Base-by-base conservation (phyloP, 148 eudicot species). In the Hydrangea macrophylla region DNA sequence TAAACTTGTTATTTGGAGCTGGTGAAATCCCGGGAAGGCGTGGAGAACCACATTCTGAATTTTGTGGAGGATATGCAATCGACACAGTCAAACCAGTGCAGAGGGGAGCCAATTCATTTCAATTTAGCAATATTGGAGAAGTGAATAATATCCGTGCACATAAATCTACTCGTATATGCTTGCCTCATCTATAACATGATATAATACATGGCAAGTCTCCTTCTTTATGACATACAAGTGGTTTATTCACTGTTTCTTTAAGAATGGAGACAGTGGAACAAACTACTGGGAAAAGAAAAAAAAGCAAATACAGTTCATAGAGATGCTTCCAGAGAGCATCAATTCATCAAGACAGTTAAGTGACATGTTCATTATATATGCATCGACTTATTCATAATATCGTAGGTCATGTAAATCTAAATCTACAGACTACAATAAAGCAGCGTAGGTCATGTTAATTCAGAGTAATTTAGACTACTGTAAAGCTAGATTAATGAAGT, bases 1-100 rank as follows among this genome's bases (percentile, higher is more conserved):
- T 22, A 27, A 8, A 35, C 35, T 54, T 35, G 15, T 3, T 28
- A 24, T 35, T 3, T 18, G 33, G 28, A 32, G 56, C 48, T 23
- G 53, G 53, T 18, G 13, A 53, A 65, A 33, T 65, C 59, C 44
- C 30, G 6, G 0, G 44, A 42, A 22, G 31, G 25, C 8, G 6
- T 7, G 26, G 35, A 67, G 37, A 23, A 35, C 11, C 48, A 24
- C 23, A 54, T 25, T 24, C 70, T 32, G 44, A 66, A 57, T 64
- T 28, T 35, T 28, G 35, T 22, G 26, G 57, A 48, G 48, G 17
- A 42, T 7, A 64, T 31, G 68, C 27, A 64, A 64, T 11, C 5
- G 31, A 48, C 35, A 28, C 12, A 40, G 32, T 40, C 5, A 18
- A 20, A n/a, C 2, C 22, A 48, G 6, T 48, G 53, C 53, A 48